These are phyloP conservation scores for Lipomyces sp. DNA, from an alignment of 805 yeast species.

Conservation along the genomic window DNA sequence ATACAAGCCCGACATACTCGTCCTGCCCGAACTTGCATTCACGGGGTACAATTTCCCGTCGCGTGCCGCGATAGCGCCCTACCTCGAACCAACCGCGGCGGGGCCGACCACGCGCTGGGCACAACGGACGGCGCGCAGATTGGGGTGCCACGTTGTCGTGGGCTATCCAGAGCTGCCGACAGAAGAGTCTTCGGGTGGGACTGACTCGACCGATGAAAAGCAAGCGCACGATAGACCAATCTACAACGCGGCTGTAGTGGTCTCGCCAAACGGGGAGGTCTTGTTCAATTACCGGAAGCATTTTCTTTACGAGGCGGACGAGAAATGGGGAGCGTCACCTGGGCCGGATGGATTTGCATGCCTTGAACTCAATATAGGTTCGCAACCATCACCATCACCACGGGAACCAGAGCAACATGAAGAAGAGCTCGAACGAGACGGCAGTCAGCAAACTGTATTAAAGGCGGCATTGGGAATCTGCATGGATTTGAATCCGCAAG, in stretches of 20 bases:
- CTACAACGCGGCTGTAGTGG: slow-evolving; percentile 70
- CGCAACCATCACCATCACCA: too few relatives aligned
- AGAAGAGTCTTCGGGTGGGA: too few relatives aligned
- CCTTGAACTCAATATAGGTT: slow-evolving; percentile 50
- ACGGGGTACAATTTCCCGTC: slow-evolving; percentile 64
- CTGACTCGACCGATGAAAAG: too few relatives aligned
- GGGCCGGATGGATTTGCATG: slow-evolving; percentile 58
- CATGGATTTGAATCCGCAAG: slow-evolving; percentile 89
- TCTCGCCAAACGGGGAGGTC: slow-evolving; percentile 55
- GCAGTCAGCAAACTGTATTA: slow-evolving; percentile 27
- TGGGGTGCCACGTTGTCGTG: slow-evolving; percentile 42
- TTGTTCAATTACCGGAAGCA: slow-evolving; percentile 71
- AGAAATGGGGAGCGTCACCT: slow-evolving; percentile 72
- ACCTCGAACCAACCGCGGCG: slow-evolving; percentile 47
- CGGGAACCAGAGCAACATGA: neutral
- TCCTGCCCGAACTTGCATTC: slow-evolving; percentile 79
- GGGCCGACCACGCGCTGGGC: slow-evolving; percentile 61
- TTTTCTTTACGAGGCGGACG: slow-evolving; percentile 74
- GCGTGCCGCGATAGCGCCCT: slow-evolving; percentile 52
- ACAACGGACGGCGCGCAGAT: slow-evolving; percentile 33
- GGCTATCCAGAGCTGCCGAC: slow-evolving; percentile 70
- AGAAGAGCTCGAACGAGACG: neutral
- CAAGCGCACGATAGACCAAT: slow-evolving; percentile 39
- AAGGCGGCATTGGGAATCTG: slow-evolving; percentile 75
- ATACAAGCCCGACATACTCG: slow-evolving; percentile 52